Evolutionary conservation across 768 basidiomycete genomes (phyloP), one percentile per base, ranked within the genome.

Genomic region (Hypholoma fasciculare): DNA sequence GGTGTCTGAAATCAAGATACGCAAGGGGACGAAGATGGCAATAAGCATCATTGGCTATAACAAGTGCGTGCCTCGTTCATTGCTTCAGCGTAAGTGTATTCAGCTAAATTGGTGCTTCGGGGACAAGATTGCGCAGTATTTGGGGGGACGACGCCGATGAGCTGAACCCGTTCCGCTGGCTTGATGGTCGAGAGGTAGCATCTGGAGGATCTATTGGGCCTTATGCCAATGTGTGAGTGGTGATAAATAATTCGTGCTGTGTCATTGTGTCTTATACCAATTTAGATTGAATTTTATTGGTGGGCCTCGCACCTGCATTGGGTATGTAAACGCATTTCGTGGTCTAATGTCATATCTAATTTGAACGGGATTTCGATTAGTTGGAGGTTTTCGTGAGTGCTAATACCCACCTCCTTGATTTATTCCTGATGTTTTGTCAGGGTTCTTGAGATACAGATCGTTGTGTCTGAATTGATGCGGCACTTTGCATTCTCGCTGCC

Each of bases 131-230:
- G 19, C 6, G 30, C 17, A 38, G 26, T 23, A 14, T 58, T 12
- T 58, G 57, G 57, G 57, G 57, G 16, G 51, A 52, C n/a, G 57
- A 58, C 23, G 57, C 57, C 1, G 20, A 52, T 14, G 42, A 52
- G 20, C 38, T 58, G 3, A 53, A 58, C n/a, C 57, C 57, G 2
- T 46, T 46, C n/a, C 51, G 57, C 8, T 58, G 57, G 57, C 30
- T 58, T 17, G 51, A 58, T 23, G 52, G 43, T n/a, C n/a, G 52
- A 20, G 52, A 40, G 17, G n/a, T 43, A 16, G 34, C 5, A 4
- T 34, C 11, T 4, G 52, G 49, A 16, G 26, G 34, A 17, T 27
- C 57, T 16, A 49, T 58, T 12, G 57, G 57, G 13, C 57, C 57
- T 7, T 58, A 58, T 27, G 57, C 57, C 6, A 58, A 53, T 14